Conservation (phyloP, 164 flowering plant genomes). For the Tetracentron sinense region DNA sequence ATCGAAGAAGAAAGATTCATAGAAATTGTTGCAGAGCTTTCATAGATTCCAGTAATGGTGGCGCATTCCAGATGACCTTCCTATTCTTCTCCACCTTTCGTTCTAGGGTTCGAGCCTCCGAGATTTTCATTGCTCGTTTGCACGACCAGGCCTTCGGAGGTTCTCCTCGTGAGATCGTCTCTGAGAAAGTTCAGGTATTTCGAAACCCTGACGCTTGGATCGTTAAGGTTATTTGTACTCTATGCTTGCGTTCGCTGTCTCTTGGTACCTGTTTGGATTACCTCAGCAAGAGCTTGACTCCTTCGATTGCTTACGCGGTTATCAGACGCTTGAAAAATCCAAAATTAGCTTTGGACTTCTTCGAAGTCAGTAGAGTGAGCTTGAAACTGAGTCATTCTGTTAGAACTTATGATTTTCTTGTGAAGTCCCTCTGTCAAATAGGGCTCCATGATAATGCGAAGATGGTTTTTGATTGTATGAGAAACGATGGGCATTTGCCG, state of each 20-base stretch:
- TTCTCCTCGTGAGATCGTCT: not conserved
- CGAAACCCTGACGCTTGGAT: slow-evolving; percentile 23
- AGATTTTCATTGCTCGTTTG: not conserved
- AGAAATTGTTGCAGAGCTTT: slow-evolving; percentile 5
- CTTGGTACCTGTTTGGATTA: slow-evolving; percentile 14
- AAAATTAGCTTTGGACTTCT: slow-evolving; percentile 41
- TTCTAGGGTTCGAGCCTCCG: slow-evolving; percentile 11
- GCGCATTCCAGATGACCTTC: slow-evolving; percentile 16
- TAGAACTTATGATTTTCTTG: slow-evolving; percentile 42
- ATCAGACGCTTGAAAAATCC: slow-evolving; percentile 38
- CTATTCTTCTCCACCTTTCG: slow-evolving; percentile 2
- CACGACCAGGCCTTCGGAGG: slow-evolving; percentile 9
- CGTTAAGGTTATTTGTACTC: slow-evolving; percentile 25
- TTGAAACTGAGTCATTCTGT: slow-evolving; percentile 39
- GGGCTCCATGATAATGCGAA: slow-evolving; percentile 51
- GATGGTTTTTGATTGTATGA: slow-evolving; percentile 46
- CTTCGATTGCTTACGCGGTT: slow-evolving; percentile 46
- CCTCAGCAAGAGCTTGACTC: slow-evolving; percentile 37
- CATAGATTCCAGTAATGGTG: slow-evolving; percentile 12
- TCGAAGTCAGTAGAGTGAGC: slow-evolving; percentile 38
- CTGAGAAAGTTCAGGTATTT: slow-evolving; percentile 4
- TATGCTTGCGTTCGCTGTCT: slow-evolving; percentile 4
- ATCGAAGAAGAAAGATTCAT: not conserved
- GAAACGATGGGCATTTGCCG: slow-evolving; percentile 48
- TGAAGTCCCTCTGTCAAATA: slow-evolving; percentile 44